phyloP scores from a whole-genome alignment of 148 eudicot genomes.

The Drosera capensis region DNA sequence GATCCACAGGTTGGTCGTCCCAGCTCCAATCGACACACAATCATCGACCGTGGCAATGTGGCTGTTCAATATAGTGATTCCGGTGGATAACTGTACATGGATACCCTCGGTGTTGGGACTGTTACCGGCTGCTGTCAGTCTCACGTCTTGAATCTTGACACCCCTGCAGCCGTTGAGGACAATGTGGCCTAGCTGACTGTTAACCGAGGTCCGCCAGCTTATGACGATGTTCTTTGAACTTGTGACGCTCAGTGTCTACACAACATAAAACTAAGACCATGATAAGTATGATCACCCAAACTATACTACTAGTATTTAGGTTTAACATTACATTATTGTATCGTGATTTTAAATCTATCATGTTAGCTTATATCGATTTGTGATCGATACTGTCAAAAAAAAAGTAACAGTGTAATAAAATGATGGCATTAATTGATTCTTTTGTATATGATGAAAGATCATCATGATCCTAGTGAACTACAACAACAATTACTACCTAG shows the following conservation, averaged over 20 bases:
- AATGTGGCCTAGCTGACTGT: slow-evolving; percentile 44
- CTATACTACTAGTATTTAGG: neutral
- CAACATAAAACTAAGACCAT: neutral
- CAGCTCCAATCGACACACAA: slow-evolving; percentile 45
- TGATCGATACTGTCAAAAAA: too few species aligned
- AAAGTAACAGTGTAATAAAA: too few species aligned
- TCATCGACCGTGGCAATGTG: slow-evolving; percentile 39
- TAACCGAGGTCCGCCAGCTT: slow-evolving; percentile 20
- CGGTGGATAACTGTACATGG: slow-evolving; percentile 22
- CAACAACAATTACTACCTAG: too few species aligned
- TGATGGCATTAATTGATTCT: too few species aligned
- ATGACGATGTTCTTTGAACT: slow-evolving; percentile 20
- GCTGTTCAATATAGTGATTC: slow-evolving; percentile 19
- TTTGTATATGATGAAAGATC: too few species aligned
- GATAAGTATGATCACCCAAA: neutral
- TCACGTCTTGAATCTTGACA: slow-evolving; percentile 16
- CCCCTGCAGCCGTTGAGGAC: slow-evolving; percentile 24
- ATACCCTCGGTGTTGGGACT: slow-evolving; percentile 73
- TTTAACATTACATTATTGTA: neutral
- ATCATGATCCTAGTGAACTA: too few species aligned
- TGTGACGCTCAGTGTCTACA: slow-evolving; percentile 21
- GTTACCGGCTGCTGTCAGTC: slow-evolving; percentile 19
- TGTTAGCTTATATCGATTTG: too few species aligned
- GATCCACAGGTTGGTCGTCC: slow-evolving; percentile 23
- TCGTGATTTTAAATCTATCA: too few species aligned